Evolutionary conservation across 257 asterid genomes (phyloP), one percentile per base, ranked within the genome.

Genomic region (Lycium barbarum): DNA sequence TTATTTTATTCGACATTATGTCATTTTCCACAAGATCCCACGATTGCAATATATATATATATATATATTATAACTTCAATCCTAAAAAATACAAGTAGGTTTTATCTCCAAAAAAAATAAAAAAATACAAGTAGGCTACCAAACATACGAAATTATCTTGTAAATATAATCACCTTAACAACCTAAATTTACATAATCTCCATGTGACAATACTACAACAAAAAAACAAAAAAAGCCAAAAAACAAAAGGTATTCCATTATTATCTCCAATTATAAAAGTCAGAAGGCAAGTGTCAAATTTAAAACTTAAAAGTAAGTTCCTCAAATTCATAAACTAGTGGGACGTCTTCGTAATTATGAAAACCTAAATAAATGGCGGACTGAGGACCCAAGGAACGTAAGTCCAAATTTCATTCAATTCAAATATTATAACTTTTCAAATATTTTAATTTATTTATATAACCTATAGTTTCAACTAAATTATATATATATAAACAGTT

Each of bases 341-440:
- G 81, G 61, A 49, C 13, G 7, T 0, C 5, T 49, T 6, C 33
- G 61, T 49, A 74, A 47, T 20, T 73, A 9, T 10, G 0, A 49
- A 22, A 22, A 49, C 22, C 38, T 15, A 70, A 49, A 70, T 38
- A 70, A 73, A 6, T 73, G 81, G 81, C 61, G 61, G 81, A 49
- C 61, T 47, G 80, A 73, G 59, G 80, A 73, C 80, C 59, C 80
- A 3, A 73, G 40, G 17, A 45, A 45, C 57, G 45, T n/a, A 20
- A 74, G 20, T 74, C 81, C 81, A 74, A 74, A 49, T 7, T 74
- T 20, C 43, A 49, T 47, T 49, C 11, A 74, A 74, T 74, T 74
- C 81, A 74, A 74, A 74, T 74, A 40, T 6, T 40, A 49, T 49
- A 2, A 49, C 43, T 74, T 74, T 49, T 49, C 59, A 74, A 74